Percentiles rank a stretch among this genome's conserved stretches.
These are phyloP conservation scores for Pholiota conissans DNA, from an alignment of 768 basidiomycete species.

Conservation along the genomic window DNA sequence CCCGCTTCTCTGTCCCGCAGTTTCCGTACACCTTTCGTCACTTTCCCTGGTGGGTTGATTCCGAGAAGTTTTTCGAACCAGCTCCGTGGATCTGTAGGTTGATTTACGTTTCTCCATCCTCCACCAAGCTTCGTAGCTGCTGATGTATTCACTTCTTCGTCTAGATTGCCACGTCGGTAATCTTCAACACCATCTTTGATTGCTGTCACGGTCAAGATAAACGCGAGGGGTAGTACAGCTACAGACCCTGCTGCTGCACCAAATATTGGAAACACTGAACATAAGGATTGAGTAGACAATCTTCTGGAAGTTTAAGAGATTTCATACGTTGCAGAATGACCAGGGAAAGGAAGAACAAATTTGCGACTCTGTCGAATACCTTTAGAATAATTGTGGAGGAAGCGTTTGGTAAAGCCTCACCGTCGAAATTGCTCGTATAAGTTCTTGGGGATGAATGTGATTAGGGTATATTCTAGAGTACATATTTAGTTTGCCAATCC, in stretches of 20 bases:
- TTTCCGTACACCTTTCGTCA: conserved; percentile 84
- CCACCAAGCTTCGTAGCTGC: conserved; percentile 87
- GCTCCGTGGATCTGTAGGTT: conserved; percentile 70
- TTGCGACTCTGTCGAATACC: conserved; percentile 63
- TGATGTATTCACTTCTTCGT: conserved; percentile 94
- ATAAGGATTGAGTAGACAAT: conserved; percentile 7
- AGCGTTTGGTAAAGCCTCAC: conserved; percentile 35
- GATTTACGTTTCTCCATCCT: conserved; percentile 87
- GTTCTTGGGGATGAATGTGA: conserved; percentile 94
- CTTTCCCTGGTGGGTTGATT: conserved; percentile 67
- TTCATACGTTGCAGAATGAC: conserved; percentile 75
- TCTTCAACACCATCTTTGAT: conserved; percentile 97
- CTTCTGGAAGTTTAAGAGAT: background rate
- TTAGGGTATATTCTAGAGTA: conserved; percentile 76
- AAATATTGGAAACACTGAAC: conserved; percentile 83
- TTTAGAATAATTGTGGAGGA: background rate
- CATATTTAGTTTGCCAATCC: conserved; percentile 8
- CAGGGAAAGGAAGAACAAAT: conserved; percentile 87
- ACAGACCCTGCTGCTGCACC: conserved; percentile 83
- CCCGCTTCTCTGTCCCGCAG: conserved; percentile 80
- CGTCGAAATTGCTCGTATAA: conserved; percentile 93
- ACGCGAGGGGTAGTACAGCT: conserved; percentile 81
- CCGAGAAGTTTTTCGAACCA: conserved; percentile 78
- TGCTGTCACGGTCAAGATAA: conserved; percentile 86
- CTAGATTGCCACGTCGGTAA: conserved; percentile 83